Percentiles rank a stretch among this genome's conserved stretches.
Conservation (phyloP, 164 flowering plant species). For the Annona squamosa region DNA sequence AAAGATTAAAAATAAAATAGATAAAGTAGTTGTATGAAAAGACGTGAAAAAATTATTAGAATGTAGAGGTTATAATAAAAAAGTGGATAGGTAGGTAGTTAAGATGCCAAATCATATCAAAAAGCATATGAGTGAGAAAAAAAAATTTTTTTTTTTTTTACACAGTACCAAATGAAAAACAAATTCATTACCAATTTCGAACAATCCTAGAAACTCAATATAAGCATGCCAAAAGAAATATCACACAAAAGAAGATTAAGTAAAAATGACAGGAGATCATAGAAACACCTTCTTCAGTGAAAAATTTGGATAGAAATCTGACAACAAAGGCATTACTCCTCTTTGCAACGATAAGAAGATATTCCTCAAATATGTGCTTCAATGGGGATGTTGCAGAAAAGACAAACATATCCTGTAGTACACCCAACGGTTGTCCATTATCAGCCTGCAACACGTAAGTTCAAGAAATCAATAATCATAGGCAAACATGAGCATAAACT, state of each 20-base stretch:
- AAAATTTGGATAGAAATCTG: conserved; percentile 40
- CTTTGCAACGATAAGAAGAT: conserved; percentile 41
- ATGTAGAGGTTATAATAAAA: too few relatives aligned
- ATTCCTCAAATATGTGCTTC: conserved; percentile 48
- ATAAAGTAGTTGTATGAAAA: too few relatives aligned
- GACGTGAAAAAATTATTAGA: too few relatives aligned
- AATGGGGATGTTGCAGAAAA: conserved; percentile 42
- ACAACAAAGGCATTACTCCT: conserved; percentile 39
- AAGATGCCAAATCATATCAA: too few relatives aligned
- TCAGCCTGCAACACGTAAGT: conserved; percentile 36
- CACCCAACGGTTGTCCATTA: conserved; percentile 25
- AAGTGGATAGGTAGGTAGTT: too few relatives aligned
- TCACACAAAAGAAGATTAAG: neutral
- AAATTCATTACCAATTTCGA: neutral
- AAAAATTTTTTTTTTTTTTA: too few relatives aligned
- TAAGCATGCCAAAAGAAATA: neutral
- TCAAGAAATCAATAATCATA: neutral
- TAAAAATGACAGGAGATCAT: neutral
- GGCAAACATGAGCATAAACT: neutral
- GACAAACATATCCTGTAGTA: conserved; percentile 46
- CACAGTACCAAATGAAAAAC: neutral
- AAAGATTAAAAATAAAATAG: too few relatives aligned
- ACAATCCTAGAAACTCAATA: neutral
- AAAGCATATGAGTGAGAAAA: too few relatives aligned
- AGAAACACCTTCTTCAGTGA: conserved; percentile 59